Conservation (phyloP, 1,284 basidiomycete species). For the Coniferiporia sulphurascens region DNA sequence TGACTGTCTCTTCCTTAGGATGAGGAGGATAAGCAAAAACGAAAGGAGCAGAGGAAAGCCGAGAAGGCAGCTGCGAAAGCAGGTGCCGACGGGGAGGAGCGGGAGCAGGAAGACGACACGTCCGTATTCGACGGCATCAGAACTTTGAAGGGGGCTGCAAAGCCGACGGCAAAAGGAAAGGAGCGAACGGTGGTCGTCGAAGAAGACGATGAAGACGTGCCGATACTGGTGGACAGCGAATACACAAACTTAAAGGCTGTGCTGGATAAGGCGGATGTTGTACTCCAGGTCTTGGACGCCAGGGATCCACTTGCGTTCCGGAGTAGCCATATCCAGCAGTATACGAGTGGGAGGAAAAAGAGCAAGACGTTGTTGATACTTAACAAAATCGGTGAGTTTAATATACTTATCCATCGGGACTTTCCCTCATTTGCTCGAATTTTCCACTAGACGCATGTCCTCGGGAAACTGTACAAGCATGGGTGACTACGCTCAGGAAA, state of each 20-base stretch:
- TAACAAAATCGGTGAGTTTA: conserved; percentile 74
- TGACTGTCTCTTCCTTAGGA: conserved; percentile 32
- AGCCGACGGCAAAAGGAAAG: conserved; percentile 27
- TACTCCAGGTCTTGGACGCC: conserved; percentile 83
- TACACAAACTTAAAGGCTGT: conserved; percentile 67
- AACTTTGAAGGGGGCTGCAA: neutral
- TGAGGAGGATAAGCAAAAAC: conserved; percentile 64
- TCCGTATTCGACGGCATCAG: conserved; percentile 33
- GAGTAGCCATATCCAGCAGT: conserved; percentile 60
- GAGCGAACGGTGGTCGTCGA: conserved; percentile 26
- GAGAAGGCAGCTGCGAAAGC: conserved; percentile 27
- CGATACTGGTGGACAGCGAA: conserved; percentile 62
- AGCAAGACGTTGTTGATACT: conserved; percentile 68
- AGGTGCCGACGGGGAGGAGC: conserved; percentile 32
- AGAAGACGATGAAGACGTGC: conserved; percentile 45
- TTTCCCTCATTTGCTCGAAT: conserved; percentile 20
- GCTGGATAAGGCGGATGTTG: conserved; percentile 78
- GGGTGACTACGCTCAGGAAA: conserved; percentile 67
- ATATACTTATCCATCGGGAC: conserved; percentile 26
- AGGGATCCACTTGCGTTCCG: conserved; percentile 75
- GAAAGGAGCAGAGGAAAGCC: conserved; percentile 58
- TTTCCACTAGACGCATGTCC: conserved; percentile 70
- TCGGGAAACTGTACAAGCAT: conserved; percentile 72
- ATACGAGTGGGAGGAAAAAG: conserved; percentile 40
- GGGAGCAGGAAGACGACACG: conserved; percentile 27